Evolutionary conservation across 1,284 basidiomycete species (phyloP), one percentile per base, ranked within the genome.

Genomic region (Schizophyllum amplum): DNA sequence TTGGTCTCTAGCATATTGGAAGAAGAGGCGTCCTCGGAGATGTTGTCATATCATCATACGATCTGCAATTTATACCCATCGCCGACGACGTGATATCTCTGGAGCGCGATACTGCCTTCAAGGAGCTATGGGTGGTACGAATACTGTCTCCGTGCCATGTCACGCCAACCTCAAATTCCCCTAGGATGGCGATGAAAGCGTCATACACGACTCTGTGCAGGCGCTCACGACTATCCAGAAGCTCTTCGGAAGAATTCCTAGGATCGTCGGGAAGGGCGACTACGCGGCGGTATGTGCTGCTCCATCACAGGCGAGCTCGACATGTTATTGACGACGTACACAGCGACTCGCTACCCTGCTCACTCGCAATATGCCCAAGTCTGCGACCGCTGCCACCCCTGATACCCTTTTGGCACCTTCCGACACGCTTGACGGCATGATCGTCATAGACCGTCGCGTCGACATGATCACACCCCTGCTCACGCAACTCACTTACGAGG

Each of bases 401-500:
- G 75, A 78, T 58, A 69, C 68, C 15, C 67, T 74, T 7, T 67
- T 75, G 13, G 68, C 73, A 33, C 66, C 75, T 7, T 79, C 83
- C 0, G 78, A 81, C 25, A 82, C 78, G 61, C 81, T 99, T 56
- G 97, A 99, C 68, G 87, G 86, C 21, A 73, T 99, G 57, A 86
- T 99, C 62, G 81, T 99, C 48, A 66, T 99, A 57, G 97, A 99
- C 69, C 83, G 97, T 54, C 82, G 86, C 49, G 86, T 92, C n/a
- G 97, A 99, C 69, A 90, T 98, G 86, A 86, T 97, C 55, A 98
- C 96, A 0, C 94, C 96, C 1, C 78, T 99, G 55, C 84, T 96
- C 51, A 99, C 96, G 1, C 96, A 99, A 67, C 76, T 99, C 56
- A 99, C 97, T 0, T 99, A 98, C 66, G 89, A 98, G 69, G 97